These are phyloP conservation scores for Limtongozyma cylindracea DNA, from an alignment of 805 yeast genomes.

Conservation along the genomic window DNA sequence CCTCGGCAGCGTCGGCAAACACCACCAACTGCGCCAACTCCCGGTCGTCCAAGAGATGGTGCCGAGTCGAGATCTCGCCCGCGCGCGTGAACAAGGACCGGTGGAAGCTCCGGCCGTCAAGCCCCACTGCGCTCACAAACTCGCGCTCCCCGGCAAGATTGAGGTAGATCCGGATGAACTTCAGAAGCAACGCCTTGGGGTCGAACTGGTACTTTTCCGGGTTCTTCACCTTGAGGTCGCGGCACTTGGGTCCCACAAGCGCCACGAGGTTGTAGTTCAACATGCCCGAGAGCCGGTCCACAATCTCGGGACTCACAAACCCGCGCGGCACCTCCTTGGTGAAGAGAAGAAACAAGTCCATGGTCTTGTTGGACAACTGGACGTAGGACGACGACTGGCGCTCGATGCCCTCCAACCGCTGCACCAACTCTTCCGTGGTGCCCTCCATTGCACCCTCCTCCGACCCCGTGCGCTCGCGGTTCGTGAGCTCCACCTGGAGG, in stretches of 20 bases:
- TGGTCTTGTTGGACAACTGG: conserved; percentile 63
- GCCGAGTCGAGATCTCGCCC: conserved; percentile 33
- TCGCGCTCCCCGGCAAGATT: conserved; percentile 39
- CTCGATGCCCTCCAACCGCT: conserved; percentile 37
- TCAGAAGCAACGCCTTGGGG: conserved; percentile 46
- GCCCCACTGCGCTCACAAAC: conserved; percentile 60
- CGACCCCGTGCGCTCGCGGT: conserved; percentile 16
- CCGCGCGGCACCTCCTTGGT: conserved; percentile 73
- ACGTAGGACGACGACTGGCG: conserved; percentile 59
- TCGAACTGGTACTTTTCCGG: conserved; percentile 70
- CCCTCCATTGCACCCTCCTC: conserved; percentile 9
- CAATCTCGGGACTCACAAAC: conserved; percentile 71
- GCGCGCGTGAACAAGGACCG: conserved; percentile 48
- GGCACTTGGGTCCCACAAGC: conserved; percentile 89
- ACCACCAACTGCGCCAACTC: conserved; percentile 23
- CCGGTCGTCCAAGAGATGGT: no score
- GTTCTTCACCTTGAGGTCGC: conserved; percentile 60
- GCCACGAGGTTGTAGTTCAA: conserved; percentile 74
- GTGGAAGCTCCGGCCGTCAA: conserved; percentile 79
- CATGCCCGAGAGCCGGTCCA: conserved; percentile 90
- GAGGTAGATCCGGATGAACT: conserved; percentile 49
- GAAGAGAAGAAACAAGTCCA: conserved; percentile 54
- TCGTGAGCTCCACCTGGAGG: conserved; percentile 37
- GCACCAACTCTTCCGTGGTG: conserved; percentile 31
- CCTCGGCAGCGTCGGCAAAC: conserved; percentile 46